Evolutionary conservation across 805 yeast species (phyloP), one percentile per base, ranked within the genome.

Genomic region (Candida broadrunensis): DNA sequence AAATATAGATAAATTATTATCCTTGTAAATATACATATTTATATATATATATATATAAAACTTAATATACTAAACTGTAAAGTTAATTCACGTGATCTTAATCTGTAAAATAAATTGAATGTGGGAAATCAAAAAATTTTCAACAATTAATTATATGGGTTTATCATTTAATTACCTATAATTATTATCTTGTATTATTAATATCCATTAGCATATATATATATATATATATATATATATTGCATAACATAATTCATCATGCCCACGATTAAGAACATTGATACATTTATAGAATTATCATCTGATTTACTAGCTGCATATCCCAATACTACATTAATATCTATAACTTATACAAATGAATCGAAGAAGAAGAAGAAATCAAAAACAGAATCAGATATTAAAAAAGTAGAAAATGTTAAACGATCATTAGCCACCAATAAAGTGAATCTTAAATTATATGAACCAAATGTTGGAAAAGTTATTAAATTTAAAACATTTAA

Each of bases 381-480:
- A 17, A 35, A 29, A n/a, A 37, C 34, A 15, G 41, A 33, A 36
- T 49, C 41, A 13, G 38, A 36, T 36, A 45, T 41, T 15, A 37
- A 43, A 34, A 46, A 41, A 38, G 49, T 26, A 14, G 24, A 21
- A 21, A 21, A 21, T 6, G 9, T 7, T 7, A 21, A 6, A 21
- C 24, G 6, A 9, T 20, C 33, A 32, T 44, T 44, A 39, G 54
- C 71, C 48, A 41, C 67, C 47, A 52, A 65, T 42, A 45, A 65
- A 35, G 67, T 74, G 44, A 68, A 61, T 44, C 78, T 85, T 58
- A 86, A 84, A 55, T 73, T 85, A 0, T 81, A 63, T 50, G 88
- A 87, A 55, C 75, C 89, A 2, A 72, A 65, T 14, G 67, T 79
- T 14, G 90, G 90, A 6, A 70, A 80, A 31, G 73, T 81, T 44